Base-by-base conservation (phyloP, 257 asterid genomes). In the Nicotiana tabacum region DNA sequence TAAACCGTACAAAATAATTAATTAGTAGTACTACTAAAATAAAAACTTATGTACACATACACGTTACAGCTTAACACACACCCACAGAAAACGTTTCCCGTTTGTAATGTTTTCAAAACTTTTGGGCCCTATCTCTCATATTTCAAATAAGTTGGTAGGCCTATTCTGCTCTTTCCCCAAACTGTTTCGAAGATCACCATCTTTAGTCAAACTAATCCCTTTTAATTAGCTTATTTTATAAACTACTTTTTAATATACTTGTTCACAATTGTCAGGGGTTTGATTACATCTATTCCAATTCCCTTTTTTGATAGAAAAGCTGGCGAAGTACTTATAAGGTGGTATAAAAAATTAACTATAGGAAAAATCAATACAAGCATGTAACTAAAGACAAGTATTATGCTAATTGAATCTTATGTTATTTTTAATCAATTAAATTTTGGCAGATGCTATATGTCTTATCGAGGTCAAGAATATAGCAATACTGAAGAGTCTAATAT, bases 141-240 rank as follows among this genome's bases (percentile, higher is more conserved):
- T 33, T 87, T 81, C 89, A 84, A 83, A 37, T n/a, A 64, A 87
- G 90, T 84, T 80, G 85, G 84, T 87, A 65, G 68, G 83, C n/a
- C 80, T 29, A 16, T 74, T 66, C 70, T 48, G 82, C 37, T 80
- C 46, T 62, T 67, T 66, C 62, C n/a, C 29, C 9, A 17, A 65
- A 66, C 56, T 7, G 32, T 56, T 69, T 37, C 35, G 3, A 33
- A 2, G 35, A 33, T 32, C 33, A 2, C 37, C 0, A 3, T 4
- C 37, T 37, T 24, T 13, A 72, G 79, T 72, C 39, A 72, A 72
- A 72, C n/a, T 51, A 76, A 35, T 33, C 37, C 37, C 37, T 4
- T 3, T 29, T 33, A 33, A 33, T 4, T 33, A 39, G 9, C 10
- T 39, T 39, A 39, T 6, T 39, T 39, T 1, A 39, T 39, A 6